Evolutionary conservation across 164 flowering plant species (phyloP).

Genomic region (Macadamia integrifolia): DNA sequence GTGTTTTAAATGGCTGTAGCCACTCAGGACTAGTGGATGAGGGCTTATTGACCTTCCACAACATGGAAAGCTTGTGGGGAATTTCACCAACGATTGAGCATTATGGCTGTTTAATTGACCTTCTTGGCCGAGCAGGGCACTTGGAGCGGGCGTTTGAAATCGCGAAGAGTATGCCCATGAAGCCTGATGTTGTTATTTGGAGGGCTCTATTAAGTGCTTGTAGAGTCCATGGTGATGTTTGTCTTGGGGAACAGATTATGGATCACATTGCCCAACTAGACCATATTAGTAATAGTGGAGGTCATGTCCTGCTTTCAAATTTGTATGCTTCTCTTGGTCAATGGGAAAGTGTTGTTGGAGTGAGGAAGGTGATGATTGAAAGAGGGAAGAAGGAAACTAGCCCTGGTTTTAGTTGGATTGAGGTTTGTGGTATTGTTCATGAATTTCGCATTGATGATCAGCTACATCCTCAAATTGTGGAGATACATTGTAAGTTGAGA

Average conservation of each 20-base stretch:
- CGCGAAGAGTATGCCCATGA: constrained; percentile 37
- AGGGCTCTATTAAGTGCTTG: constrained; percentile 53
- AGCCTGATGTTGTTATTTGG: constrained; percentile 54
- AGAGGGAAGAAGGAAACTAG: constrained; percentile 6
- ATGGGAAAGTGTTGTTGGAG: constrained; percentile 13
- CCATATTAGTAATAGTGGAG: constrained; percentile 17
- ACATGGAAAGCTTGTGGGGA: constrained; percentile 40
- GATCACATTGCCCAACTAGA: constrained; percentile 22
- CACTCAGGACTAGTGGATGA: constrained; percentile 51
- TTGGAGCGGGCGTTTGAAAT: constrained; percentile 35
- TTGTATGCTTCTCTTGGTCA: constrained; percentile 33
- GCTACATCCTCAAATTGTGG: constrained; percentile 1
- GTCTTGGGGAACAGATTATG: constrained; percentile 32
- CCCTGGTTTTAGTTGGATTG: constrained; percentile 25
- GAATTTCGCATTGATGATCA: too few species aligned
- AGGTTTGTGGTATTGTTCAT: neutral
- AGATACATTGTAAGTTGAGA: constrained; percentile 30
- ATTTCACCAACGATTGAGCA: constrained; percentile 23
- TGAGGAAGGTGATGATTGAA: constrained; percentile 15
- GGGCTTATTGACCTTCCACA: constrained; percentile 34
- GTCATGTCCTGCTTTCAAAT: constrained; percentile 42
- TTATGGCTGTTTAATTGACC: constrained; percentile 27
- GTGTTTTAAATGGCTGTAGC: constrained; percentile 49
- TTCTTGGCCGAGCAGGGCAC: constrained; percentile 46
- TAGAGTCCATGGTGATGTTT: constrained; percentile 35